These are phyloP conservation scores for Pilatotrama ljubarskyi DNA, from an alignment of 768 basidiomycete species.

Conservation along the genomic window DNA sequence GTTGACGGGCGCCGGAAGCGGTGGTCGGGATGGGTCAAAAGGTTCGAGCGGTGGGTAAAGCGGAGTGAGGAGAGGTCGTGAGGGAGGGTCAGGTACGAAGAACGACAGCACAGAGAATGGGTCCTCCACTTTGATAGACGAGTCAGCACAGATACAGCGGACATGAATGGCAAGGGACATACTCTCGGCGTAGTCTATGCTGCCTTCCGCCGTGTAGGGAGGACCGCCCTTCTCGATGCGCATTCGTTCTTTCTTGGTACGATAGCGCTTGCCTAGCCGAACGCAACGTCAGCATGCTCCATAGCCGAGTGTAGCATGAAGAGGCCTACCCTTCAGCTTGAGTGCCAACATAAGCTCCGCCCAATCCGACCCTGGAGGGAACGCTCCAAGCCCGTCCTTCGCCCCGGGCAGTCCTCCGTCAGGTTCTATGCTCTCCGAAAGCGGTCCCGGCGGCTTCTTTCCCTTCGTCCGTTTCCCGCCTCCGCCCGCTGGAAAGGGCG, in stretches of 20 bases:
- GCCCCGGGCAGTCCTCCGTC: conserved; percentile 77
- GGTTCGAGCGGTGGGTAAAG: conserved; percentile 47
- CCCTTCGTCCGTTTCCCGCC: conserved; percentile 16
- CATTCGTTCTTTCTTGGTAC: conserved; percentile 78
- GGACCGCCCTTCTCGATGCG: conserved; percentile 78
- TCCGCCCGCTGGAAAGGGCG: conserved; percentile 27
- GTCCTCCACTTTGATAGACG: conserved; percentile 62
- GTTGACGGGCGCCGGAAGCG: conserved; percentile 32
- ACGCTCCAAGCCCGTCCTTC: conserved; percentile 72
- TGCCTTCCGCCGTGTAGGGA: conserved; percentile 72
- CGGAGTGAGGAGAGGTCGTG: conserved; percentile 58
- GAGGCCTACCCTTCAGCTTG: conserved; percentile 65
- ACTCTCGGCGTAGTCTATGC: conserved; percentile 75
- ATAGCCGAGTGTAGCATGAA: neutral
- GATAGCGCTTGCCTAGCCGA: conserved; percentile 66
- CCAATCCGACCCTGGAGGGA: conserved; percentile 70
- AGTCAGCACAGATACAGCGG: neutral
- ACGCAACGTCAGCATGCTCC: neutral
- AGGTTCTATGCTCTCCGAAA: conserved; percentile 55
- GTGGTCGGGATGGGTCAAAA: conserved; percentile 27
- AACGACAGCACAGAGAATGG: conserved; percentile 68
- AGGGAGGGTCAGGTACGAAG: conserved; percentile 57
- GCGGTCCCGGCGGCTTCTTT: conserved; percentile 45
- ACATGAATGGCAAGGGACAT: conserved; percentile 24
- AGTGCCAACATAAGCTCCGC: conserved; percentile 71